These are phyloP conservation scores for Gnaphalium uliginosum DNA, from an alignment of 129 eudicot genomes.

Conservation along the genomic window DNA sequence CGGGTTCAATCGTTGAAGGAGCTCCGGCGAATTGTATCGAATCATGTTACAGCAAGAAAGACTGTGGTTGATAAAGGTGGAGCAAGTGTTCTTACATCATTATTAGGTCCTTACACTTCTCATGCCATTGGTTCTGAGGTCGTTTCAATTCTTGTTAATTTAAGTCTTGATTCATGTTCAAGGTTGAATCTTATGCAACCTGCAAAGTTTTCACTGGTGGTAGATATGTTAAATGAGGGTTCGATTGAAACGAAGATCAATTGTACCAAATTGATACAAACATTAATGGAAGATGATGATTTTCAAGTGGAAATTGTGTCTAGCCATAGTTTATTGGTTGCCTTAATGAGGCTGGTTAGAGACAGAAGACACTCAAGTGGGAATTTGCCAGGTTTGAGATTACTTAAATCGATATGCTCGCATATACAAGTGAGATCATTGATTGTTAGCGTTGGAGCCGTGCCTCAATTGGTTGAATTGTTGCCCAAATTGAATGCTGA, in stretches of 20 bases:
- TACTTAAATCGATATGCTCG: slow-evolving; percentile 37
- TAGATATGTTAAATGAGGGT: slow-evolving; percentile 58
- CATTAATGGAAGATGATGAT: slow-evolving; percentile 46
- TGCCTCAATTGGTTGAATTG: slow-evolving; percentile 44
- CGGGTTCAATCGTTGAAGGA: slow-evolving; percentile 47
- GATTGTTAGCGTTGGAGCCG: slow-evolving; percentile 46
- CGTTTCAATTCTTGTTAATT: slow-evolving; percentile 48
- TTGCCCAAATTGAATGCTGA: slow-evolving; percentile 47
- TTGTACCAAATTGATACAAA: slow-evolving; percentile 46
- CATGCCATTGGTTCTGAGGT: slow-evolving; percentile 58
- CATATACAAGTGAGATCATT: slow-evolving; percentile 39
- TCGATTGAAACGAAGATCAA: slow-evolving; percentile 54
- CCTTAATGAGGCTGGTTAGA: slow-evolving; percentile 44
- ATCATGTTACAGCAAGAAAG: slow-evolving; percentile 30
- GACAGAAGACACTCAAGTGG: slow-evolving; percentile 44
- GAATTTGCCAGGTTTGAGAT: slow-evolving; percentile 35
- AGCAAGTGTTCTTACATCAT: slow-evolving; percentile 29
- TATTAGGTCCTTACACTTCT: slow-evolving; percentile 53
- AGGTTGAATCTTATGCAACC: slow-evolving; percentile 43
- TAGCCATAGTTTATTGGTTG: slow-evolving; percentile 52
- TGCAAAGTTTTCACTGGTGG: slow-evolving; percentile 46
- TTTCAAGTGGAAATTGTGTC: slow-evolving; percentile 41
- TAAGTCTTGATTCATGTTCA: slow-evolving; percentile 39
- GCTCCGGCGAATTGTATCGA: slow-evolving; percentile 37
- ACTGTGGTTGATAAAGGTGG: slow-evolving; percentile 49